Evolutionary conservation across 805 yeast species (phyloP).

Genomic region (Wickerhamiella spandovensis): DNA sequence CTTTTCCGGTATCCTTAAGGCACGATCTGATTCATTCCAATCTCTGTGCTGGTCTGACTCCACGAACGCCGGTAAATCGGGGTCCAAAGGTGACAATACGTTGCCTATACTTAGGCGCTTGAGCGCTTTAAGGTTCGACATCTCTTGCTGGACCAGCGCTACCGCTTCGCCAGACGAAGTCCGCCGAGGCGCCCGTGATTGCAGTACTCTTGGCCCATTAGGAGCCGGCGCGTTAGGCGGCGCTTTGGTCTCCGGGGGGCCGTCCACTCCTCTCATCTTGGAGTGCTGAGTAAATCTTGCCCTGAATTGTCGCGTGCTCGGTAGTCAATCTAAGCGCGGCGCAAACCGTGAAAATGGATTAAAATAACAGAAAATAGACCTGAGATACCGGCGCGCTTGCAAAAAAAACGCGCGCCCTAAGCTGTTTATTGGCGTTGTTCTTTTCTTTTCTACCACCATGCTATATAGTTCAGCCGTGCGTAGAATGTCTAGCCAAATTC

Average conservation of each 20-base stretch:
- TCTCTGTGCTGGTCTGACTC: slow-evolving; percentile 1
- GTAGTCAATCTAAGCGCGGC: neutral
- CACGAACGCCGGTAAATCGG: slow-evolving; percentile 25
- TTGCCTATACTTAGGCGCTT: slow-evolving; percentile 30
- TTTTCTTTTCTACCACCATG: neutral
- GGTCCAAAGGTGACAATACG: slow-evolving; percentile 25
- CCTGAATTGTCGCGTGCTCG: neutral
- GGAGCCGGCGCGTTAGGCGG: neutral
- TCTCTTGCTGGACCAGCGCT: slow-evolving; percentile 30
- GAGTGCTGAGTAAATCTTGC: neutral
- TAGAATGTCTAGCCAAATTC: neutral
- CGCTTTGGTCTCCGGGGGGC: neutral
- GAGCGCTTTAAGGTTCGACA: slow-evolving; percentile 28
- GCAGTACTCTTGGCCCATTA: neutral
- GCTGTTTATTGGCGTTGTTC: too few relatives aligned
- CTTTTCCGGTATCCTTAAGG: neutral
- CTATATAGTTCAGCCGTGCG: neutral
- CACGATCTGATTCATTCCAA: neutral
- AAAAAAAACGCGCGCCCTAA: neutral
- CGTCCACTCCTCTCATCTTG: neutral
- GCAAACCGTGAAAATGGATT: neutral
- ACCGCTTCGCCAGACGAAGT: slow-evolving; percentile 15
- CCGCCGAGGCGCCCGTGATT: neutral
- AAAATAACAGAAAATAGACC: too few relatives aligned
- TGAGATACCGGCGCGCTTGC: neutral